A percentile compares a stretch with the other conserved stretches of the same genome.
phyloP scores from a whole-genome alignment of 768 basidiomycete species.

The Cyclocybe cylindracea region DNA sequence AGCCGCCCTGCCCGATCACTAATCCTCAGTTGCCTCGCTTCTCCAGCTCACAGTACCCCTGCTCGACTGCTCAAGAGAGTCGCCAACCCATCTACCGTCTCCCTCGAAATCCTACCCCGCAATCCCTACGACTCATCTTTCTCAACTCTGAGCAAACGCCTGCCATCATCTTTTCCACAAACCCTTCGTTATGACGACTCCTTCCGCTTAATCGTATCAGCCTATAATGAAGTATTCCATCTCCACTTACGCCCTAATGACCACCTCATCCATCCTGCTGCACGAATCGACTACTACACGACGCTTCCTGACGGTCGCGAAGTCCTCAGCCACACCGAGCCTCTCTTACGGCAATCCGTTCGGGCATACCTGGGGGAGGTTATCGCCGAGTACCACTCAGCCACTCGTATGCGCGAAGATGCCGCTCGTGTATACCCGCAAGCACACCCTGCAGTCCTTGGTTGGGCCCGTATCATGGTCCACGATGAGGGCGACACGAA shows the following conservation, averaged over 20 bases:
- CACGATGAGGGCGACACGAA: conserved; percentile 59
- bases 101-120: conserved; percentile 61
- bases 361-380: conserved; percentile 79
- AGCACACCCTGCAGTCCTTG: conserved; percentile 51
- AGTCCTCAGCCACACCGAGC: conserved; percentile 52
- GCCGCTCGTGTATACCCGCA: conserved; percentile 51
- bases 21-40: not conserved
- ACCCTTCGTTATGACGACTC: conserved; percentile 67
- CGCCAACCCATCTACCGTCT: conserved; percentile 48
- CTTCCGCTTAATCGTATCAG: conserved; percentile 68
- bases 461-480: conserved; percentile 80
- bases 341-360: conserved; percentile 63
- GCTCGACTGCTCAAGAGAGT: conserved; percentile 50
- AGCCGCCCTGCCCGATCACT: conserved; percentile 1
- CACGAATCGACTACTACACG: conserved; percentile 68
- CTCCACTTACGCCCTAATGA: conserved; percentile 80
- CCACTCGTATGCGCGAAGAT: conserved; percentile 61
- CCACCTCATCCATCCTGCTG: conserved; percentile 76
- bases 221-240: conserved; percentile 64
- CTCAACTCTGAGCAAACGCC: conserved; percentile 32
- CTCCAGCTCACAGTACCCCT: conserved; percentile 47
- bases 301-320: conserved; percentile 49
- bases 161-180: conserved; percentile 35
- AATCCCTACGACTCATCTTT: conserved; percentile 19
- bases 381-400: conserved; percentile 54